These are phyloP conservation scores for Haplosporangium sp. DNA, from an alignment of 371 early-diverging fungal genomes.

Conservation along the genomic window DNA sequence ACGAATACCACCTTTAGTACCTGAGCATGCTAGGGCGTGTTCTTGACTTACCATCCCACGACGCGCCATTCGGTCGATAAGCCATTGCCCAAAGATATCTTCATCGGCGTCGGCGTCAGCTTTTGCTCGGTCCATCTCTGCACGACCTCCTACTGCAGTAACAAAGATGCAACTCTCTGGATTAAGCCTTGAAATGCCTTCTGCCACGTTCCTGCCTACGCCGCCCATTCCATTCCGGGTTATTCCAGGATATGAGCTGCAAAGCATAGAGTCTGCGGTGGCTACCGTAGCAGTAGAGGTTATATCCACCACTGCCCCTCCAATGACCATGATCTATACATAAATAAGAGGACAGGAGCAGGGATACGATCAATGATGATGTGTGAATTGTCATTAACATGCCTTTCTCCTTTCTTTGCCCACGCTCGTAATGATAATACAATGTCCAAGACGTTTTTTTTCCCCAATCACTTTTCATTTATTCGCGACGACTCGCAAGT, in stretches of 20 bases:
- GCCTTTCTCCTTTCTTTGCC: background rate
- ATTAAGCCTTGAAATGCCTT: slow-evolving; percentile 78
- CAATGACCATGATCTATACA: slow-evolving; percentile 76
- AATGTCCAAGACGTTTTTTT: background rate
- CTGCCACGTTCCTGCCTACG: slow-evolving; percentile 91
- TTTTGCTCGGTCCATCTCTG: background rate
- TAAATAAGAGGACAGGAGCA: background rate
- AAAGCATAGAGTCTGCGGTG: slow-evolving; percentile 27
- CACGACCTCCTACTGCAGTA: slow-evolving; percentile 69
- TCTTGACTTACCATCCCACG: slow-evolving; percentile 65
- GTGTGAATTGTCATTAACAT: background rate
- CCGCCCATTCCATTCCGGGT: slow-evolving; percentile 82
- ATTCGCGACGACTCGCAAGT: slow-evolving; percentile 4
- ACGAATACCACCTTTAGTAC: background rate
- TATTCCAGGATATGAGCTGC: slow-evolving; percentile 82
- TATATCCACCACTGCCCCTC: slow-evolving; percentile 88
- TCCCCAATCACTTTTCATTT: background rate
- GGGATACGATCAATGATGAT: background rate
- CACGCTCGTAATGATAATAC: background rate
- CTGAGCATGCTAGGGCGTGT: background rate
- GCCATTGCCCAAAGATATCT: slow-evolving; percentile 71
- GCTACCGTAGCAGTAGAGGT: slow-evolving; percentile 57
- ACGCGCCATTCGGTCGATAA: slow-evolving; percentile 63
- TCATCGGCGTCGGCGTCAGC: slow-evolving; percentile 8
- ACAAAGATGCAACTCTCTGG: slow-evolving; percentile 66